Conservation (phyloP, 208 protist genomes). For the Acanthamoeba castellanii region DNA sequence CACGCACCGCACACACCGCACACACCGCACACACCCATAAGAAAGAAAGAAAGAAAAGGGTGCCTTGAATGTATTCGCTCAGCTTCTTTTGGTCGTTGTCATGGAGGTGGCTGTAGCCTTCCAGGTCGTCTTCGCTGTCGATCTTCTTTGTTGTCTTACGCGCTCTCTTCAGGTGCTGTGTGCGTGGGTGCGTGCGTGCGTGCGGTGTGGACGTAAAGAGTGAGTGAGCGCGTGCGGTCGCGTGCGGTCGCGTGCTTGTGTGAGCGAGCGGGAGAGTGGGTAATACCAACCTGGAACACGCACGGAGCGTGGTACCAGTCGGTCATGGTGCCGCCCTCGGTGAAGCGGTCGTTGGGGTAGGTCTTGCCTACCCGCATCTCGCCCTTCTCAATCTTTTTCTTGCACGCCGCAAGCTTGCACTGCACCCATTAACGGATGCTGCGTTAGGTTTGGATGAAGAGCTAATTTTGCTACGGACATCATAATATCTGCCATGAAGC, state of each 20-base stretch:
- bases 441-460: background rate
- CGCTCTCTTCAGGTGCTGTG: conserved; percentile 45
- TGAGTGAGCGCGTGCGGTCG: background rate
- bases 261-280: background rate
- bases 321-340: conserved; percentile 69
- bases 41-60: background rate
- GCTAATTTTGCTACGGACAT: too few species aligned
- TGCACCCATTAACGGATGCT: background rate
- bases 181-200: background rate
- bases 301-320: conserved; percentile 65
- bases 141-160: conserved; percentile 73
- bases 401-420: conserved; percentile 64
- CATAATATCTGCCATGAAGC: background rate
- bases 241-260: too few species aligned
- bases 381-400: conserved; percentile 72
- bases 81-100: conserved; percentile 31
- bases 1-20: background rate
- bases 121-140: conserved; percentile 54
- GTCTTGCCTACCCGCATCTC: conserved; percentile 56
- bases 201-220: background rate
- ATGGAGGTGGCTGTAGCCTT: conserved; percentile 47
- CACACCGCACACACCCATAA: background rate
- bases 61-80: conserved; percentile 39
- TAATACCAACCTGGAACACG: conserved; percentile 49
- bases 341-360: conserved; percentile 66